Base-by-base conservation (phyloP, 345 rosid species). In the Laguncularia racemosa region DNA sequence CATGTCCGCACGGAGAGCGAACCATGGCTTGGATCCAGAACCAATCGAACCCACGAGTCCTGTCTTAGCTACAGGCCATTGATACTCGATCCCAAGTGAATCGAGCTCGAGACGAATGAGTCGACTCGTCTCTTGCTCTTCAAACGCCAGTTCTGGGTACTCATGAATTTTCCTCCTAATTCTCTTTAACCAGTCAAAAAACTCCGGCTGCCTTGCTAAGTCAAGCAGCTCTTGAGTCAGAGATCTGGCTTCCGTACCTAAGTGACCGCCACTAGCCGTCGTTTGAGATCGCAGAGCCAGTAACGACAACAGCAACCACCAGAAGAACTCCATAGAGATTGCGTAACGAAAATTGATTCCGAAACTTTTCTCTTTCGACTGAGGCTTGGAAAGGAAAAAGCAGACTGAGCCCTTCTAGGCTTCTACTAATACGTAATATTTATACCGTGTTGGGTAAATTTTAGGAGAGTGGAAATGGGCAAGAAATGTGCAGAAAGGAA, bases 1-100 rank as follows among this genome's bases (percentile, higher is more conserved):
- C 84, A 78, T 78, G 68, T 81, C 86, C 6, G 84, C 86, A 63
- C 81, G 52, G 12, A 81, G 79, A 21, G 72, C 84, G 69, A 81
- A 76, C 73, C 70, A 78, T 3, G 81, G 86, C 18, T 73, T 56
- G 17, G 13, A 0, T 11, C 86, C 81, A 0, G 74, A 64, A 48
- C 81, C 86, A 14, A 78, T 53, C 2, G 78, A 73, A 18, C 68
- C 81, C 55, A 78, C 81, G 43, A 81, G 18, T 16, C 86, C 86
- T 14, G 84, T 81, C 48, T 62, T 64, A 0, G 81, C 86, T 10
- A 78, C 47, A 3, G 83, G 86, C 83, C 83, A 78, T 10, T 1
- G 59, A 70, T 76, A 81, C 16, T 69, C 59, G 20, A 81, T 60
- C 50, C 80, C 78, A 19, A 78, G 65, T 1, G 70, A 62, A 21